These are phyloP conservation scores for Cucurbita maxima DNA, from an alignment of 306 rosid genomes.

Conservation along the genomic window DNA sequence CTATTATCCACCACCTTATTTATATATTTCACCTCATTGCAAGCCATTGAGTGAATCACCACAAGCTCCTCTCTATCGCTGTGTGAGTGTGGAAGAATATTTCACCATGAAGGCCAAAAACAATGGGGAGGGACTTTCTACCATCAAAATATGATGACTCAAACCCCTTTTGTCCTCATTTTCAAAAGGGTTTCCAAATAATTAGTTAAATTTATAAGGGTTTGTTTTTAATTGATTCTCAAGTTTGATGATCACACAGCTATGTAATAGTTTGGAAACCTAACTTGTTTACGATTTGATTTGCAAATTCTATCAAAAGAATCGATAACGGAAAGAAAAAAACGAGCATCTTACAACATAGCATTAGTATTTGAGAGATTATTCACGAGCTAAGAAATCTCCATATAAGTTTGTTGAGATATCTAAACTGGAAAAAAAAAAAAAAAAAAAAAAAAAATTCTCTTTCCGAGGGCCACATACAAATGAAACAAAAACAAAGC, in stretches of 20 bases:
- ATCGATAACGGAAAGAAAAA: too few species aligned
- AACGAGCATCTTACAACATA: too few species aligned
- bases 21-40: slow-evolving; percentile 18
- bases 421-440: too few species aligned
- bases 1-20: slow-evolving; percentile 23
- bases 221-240: neutral
- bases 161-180: neutral
- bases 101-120: slow-evolving; percentile 18
- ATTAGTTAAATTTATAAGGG: neutral
- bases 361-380: too few species aligned
- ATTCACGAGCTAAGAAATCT: too few species aligned
- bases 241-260: neutral
- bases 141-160: neutral
- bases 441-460: too few species aligned
- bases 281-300: too few species aligned
- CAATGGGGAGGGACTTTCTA: slow-evolving; percentile 16
- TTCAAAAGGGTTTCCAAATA: neutral
- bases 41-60: slow-evolving; percentile 7
- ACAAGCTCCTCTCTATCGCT: slow-evolving; percentile 14
- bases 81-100: slow-evolving; percentile 38
- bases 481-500: too few species aligned
- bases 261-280: neutral
- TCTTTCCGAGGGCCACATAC: too few species aligned
- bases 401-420: too few species aligned
- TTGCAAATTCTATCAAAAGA: too few species aligned